Evolutionary conservation across 1,139 yeast genomes (phyloP), one percentile per base, ranked within the genome.

Genomic region (Kurtzmaniella quercitrusa): DNA sequence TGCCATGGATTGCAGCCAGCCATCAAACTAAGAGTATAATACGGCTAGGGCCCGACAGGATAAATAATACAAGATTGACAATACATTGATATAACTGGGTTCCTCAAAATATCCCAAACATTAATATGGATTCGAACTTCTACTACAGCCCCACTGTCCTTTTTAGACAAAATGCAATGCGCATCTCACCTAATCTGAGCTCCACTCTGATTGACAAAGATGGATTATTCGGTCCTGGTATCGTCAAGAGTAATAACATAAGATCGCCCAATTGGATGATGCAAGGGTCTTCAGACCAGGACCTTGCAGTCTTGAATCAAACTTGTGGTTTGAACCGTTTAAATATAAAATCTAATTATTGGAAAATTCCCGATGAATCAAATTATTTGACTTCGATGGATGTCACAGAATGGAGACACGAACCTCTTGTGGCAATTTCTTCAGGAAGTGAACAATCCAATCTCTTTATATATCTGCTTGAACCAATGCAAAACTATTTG

Each of bases 361-460:
- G 94, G 95, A 77, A 74, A 51, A 85, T 70, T 6, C 88, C 89
- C 2, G 89, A 84, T 55, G 62, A 66, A 29, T 63, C 73, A 38
- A 65, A 73, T 57, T 77, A 79, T 50, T 66, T 86, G 44, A 83
- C 89, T 0, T 68, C 85, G 0, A 63, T 86, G 49, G 75, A 81
- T 8, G 61, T 70, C 16, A 51, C 52, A 37, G 43, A 49, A 9
- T 65, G 66, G 14, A 67, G 70, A 11, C 66, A 73, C 38, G 44
- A 41, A 3, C 66, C 72, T 0, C 55, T 63, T 11, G 61, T 87
- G 40, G 94, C 95, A 1, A 74, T 87, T 7, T 78, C 90, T 2
- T 77, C 83, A 49, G 88, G 85, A 1, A 65, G 72, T 38, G 44
- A 56, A 5, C 75, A 70, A 16, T 65, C 77, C 44, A 87, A 86